phyloP scores from a whole-genome alignment of 441 rosid species.

The Bruguiera hainesii region DNA sequence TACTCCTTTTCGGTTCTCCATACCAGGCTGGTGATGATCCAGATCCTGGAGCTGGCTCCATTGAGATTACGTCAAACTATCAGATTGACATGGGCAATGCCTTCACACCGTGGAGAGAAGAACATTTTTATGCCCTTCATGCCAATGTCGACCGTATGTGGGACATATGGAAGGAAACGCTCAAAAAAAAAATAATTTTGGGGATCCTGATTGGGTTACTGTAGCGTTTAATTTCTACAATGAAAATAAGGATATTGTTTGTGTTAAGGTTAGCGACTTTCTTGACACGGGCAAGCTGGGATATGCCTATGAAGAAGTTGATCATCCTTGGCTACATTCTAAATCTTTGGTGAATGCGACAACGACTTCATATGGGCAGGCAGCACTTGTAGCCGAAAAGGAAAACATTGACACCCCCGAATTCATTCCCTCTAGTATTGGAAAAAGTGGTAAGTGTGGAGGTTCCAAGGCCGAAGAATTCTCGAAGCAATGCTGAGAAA shows the following conservation, averaged over 20 bases:
- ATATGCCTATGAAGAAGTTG: constrained; percentile 45
- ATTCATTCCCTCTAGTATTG: constrained; percentile 35
- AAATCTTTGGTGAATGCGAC: constrained; percentile 33
- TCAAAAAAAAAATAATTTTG: constrained; percentile 35
- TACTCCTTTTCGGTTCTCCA: constrained; percentile 41
- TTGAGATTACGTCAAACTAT: constrained; percentile 49
- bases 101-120: constrained; percentile 55
- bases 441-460: constrained; percentile 29
- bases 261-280: constrained; percentile 49
- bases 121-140: constrained; percentile 51
- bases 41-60: constrained; percentile 44
- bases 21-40: constrained; percentile 54
- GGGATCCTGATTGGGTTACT: constrained; percentile 49
- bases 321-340: constrained; percentile 45
- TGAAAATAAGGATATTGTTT: constrained; percentile 49
- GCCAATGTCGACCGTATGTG: constrained; percentile 53
- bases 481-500: constrained; percentile 48
- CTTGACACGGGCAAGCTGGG: constrained; percentile 37
- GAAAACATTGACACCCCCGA: constrained; percentile 8
- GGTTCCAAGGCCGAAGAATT: constrained; percentile 47
- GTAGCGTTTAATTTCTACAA: constrained; percentile 47
- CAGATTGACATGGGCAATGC: constrained; percentile 46
- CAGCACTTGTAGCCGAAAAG: constrained; percentile 34
- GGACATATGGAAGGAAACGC: constrained; percentile 39
- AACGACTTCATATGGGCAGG: neutral